Evolutionary conservation across 2,329 filamentous ascomycete genomes (phyloP).

Genomic region (Neonectria punicea): DNA sequence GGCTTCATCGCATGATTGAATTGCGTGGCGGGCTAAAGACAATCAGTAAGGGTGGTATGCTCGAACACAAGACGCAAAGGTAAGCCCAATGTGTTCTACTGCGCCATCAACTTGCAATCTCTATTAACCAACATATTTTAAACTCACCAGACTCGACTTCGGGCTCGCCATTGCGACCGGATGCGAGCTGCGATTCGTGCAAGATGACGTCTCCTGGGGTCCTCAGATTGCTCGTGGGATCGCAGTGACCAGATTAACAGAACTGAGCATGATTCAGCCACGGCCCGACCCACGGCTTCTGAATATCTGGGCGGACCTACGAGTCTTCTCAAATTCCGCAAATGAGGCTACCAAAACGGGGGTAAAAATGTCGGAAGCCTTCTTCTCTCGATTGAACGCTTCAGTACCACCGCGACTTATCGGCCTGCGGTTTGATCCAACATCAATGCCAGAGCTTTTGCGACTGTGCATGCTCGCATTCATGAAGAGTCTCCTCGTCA

Average conservation of each 20-base stretch:
- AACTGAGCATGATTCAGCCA: conserved; percentile 20
- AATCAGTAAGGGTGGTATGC: conserved; percentile 23
- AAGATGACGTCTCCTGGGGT: conserved; percentile 22
- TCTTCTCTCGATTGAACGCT: conserved; percentile 34
- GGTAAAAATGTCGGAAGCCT: conserved; percentile 26
- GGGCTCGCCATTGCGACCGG: conserved; percentile 28
- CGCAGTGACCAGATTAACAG: conserved; percentile 6
- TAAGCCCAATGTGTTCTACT: neutral
- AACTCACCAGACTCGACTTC: conserved; percentile 20
- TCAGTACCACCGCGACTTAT: conserved; percentile 39
- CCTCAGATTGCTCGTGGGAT: conserved; percentile 18
- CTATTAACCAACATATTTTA: neutral
- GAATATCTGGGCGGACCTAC: conserved; percentile 38
- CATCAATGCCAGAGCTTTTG: conserved; percentile 23
- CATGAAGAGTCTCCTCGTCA: conserved; percentile 32
- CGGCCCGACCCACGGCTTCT: conserved; percentile 31
- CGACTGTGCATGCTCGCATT: conserved; percentile 40
- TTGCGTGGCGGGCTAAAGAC: conserved; percentile 36
- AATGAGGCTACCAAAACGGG: conserved; percentile 36
- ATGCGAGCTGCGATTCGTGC: conserved; percentile 8
- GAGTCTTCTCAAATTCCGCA: conserved; percentile 34
- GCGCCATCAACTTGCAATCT: neutral
- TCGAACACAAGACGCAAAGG: conserved; percentile 31
- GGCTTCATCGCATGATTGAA: conserved; percentile 35
- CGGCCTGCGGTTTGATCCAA: conserved; percentile 26